phyloP scores from a whole-genome alignment of 108 stramenopile genomes.

The Fragilaria radians region DNA sequence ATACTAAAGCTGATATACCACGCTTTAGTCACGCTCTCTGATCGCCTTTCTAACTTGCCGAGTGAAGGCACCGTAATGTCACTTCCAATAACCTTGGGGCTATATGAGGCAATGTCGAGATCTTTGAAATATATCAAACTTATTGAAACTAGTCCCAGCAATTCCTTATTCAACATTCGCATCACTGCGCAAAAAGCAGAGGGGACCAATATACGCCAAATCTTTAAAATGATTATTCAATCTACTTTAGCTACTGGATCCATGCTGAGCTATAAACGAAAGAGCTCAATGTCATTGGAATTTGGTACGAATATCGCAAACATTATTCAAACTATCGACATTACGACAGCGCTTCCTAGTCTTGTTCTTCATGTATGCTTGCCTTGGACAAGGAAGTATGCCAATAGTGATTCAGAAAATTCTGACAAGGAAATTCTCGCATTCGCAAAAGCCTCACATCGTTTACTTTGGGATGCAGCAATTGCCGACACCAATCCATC shows the following conservation, averaged over 20 bases:
- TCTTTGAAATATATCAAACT: neutral
- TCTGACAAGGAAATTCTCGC: slow-evolving; percentile 15
- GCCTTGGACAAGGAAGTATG: neutral
- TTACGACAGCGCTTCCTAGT: neutral
- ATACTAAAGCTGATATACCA: neutral
- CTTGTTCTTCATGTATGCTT: neutral
- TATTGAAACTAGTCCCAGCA: neutral
- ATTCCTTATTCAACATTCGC: neutral
- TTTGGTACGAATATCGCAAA: neutral
- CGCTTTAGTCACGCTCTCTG: neutral
- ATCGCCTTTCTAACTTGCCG: neutral
- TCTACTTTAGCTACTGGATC: neutral
- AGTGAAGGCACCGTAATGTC: neutral
- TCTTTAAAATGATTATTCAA: slow-evolving; percentile 4
- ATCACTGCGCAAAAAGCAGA: neutral
- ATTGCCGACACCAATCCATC: slow-evolving; percentile 9
- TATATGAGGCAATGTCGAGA: neutral
- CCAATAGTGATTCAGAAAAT: neutral
- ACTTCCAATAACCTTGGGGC: neutral
- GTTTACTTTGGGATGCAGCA: slow-evolving; percentile 22
- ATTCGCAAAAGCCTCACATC: slow-evolving; percentile 18
- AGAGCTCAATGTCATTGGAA: neutral
- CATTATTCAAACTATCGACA: slow-evolving; percentile 1
- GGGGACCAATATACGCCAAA: neutral
- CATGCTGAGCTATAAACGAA: neutral